Base-by-base conservation (phyloP, 2,329 filamentous ascomycete genomes). In the Zymoseptoria ardabiliae region DNA sequence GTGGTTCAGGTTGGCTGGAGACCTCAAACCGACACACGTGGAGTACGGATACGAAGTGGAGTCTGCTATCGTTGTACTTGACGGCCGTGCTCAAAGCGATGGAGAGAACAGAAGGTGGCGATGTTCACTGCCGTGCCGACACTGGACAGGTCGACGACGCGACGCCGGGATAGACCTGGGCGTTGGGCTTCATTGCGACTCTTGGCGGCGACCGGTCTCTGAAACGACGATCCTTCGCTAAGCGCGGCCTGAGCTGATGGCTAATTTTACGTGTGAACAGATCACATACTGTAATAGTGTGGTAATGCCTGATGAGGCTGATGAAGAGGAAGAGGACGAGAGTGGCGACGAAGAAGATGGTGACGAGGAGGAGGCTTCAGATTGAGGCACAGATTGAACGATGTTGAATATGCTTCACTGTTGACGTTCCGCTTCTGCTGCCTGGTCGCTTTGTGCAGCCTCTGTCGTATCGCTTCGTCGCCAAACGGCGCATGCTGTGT, bases 261-360 rank as follows among this genome's bases (percentile, higher is more conserved):
- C 35, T 45, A 8, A 53, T 21, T 23, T 21, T 23, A 22, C 9
- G 8, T 2, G 51, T 50, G 50, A 23, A 53, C 72, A 81, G 78
- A 76, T 80, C 66, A 78, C 76, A 9, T 79, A 79, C 65, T 70
- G 80, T 50, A 81, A 81, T 70, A 75, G 73, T 56, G 75, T 80
- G 25, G 77, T 79, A 49, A 79, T 79, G 76, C 78, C 78, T 30
- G 78, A 80, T 66, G 73, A 74, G 30, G 69, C 71, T 48, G 68
- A 66, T 7, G 63, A 66, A 10, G 62, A 62, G 55, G 70, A 70
- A 2, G 69, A 68, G 50, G 64, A 48, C 13, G 70, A 70, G 11
- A 65, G 67, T 30, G 69, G 67, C 30, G 60, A 58, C n/a, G 68
- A 68, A 22, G 66, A 68, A 35, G 66, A 62, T 8, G 66, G 66